Percentiles rank a stretch among this genome's conserved stretches.
phyloP scores from a whole-genome alignment of 2,329 filamentous ascomycete genomes.

The Diaporthe vaccinii region DNA sequence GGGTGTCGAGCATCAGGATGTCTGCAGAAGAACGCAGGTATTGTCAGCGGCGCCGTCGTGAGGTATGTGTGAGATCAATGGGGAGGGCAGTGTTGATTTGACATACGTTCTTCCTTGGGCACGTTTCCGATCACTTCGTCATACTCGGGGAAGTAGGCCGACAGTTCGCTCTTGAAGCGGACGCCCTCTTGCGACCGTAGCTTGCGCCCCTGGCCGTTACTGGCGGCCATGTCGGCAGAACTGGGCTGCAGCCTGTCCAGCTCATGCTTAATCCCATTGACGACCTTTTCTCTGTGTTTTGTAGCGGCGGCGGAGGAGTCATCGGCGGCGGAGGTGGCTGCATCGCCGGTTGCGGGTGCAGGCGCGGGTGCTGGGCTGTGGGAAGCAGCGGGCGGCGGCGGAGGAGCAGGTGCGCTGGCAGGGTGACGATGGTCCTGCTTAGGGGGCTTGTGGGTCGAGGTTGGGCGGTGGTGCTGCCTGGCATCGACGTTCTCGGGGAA shows the following conservation, averaged over 20 bases:
- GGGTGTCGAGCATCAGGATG: conserved; percentile 78
- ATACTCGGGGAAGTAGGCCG: conserved; percentile 92
- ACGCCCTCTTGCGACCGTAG: conserved; percentile 88
- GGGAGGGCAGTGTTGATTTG: neutral
- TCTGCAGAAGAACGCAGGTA: conserved; percentile 64
- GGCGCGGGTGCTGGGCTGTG: conserved; percentile 37
- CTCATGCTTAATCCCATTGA: conserved; percentile 74
- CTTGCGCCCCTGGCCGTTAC: conserved; percentile 73
- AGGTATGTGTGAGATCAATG: conserved; percentile 21
- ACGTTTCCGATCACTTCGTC: conserved; percentile 93
- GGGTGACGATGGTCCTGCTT: conserved; percentile 45
- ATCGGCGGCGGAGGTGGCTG: conserved; percentile 39
- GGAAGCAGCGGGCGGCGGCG: conserved; percentile 35
- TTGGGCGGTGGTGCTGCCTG: conserved; percentile 42
- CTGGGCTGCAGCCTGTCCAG: conserved; percentile 68
- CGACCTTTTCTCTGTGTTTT: conserved; percentile 70
- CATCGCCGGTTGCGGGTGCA: conserved; percentile 44
- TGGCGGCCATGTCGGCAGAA: conserved; percentile 60
- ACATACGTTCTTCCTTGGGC: conserved; percentile 81
- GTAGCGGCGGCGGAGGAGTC: conserved; percentile 51
- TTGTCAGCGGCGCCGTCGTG: conserved; percentile 31
- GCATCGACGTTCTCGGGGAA: conserved; percentile 39
- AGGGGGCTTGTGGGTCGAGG: conserved; percentile 47
- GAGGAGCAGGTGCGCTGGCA: conserved; percentile 34
- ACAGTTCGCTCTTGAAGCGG: conserved; percentile 90